phyloP scores from a whole-genome alignment of 108 stramenopile genomes.

The Cyclotella atomus region DNA sequence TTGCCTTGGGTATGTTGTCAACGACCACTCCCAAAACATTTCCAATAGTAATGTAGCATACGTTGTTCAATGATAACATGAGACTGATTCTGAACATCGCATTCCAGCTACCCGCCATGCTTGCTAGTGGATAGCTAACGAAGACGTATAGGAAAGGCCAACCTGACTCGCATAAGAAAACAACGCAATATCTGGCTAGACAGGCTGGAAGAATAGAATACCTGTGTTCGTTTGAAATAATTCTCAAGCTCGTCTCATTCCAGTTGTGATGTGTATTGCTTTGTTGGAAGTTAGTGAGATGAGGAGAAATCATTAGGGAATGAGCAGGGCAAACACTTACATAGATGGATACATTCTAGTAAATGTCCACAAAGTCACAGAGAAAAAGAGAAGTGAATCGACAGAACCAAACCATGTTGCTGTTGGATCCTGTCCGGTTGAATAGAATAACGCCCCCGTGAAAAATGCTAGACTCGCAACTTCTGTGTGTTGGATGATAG shows the following conservation, averaged over 20 bases:
- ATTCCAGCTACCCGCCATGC: slow-evolving; percentile 1
- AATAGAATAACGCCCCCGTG: slow-evolving; percentile 14
- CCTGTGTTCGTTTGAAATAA: neutral
- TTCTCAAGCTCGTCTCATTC: neutral
- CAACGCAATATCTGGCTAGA: neutral
- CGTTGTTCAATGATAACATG: neutral
- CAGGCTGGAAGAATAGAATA: neutral
- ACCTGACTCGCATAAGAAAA: neutral
- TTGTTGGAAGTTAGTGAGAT: too few relatives aligned
- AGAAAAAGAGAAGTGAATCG: slow-evolving; percentile 7
- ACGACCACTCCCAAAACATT: neutral
- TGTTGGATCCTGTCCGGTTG: neutral
- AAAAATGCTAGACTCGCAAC: slow-evolving; percentile 11
- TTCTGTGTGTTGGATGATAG: neutral
- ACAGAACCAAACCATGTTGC: neutral
- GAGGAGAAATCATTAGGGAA: too few relatives aligned
- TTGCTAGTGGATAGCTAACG: slow-evolving; percentile 11
- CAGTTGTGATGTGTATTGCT: neutral
- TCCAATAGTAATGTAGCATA: slow-evolving; percentile 15
- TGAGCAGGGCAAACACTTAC: too few relatives aligned
- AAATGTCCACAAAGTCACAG: slow-evolving; percentile 11
- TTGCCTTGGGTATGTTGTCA: slow-evolving; percentile 1
- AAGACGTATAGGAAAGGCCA: slow-evolving; percentile 16
- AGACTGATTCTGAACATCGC: neutral
- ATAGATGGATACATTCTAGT: slow-evolving; percentile 12